Evolutionary conservation across 2,329 filamentous ascomycete species (phyloP), one percentile per base, ranked within the genome.

Genomic region (Phaeosphaeria sp.): DNA sequence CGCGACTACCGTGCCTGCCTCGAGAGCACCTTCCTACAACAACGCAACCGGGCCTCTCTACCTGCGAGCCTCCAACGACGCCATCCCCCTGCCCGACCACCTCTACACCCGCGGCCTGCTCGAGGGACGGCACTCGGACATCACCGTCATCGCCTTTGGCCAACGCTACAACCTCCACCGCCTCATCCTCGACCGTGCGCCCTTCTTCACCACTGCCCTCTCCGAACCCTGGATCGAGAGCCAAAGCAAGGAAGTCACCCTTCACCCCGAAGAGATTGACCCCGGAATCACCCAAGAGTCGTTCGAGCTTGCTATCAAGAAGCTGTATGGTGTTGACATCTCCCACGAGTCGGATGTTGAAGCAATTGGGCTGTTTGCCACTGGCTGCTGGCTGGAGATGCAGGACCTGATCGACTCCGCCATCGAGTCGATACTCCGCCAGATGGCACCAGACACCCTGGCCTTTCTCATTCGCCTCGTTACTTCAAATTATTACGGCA

Each of bases 301-400:
- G 0, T 86, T 86, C 60, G 84, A 86, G 66, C 71, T 86, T 40
- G 83, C 83, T 1, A 73, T 86, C 39, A 84, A 82, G 60, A 77
- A 83, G 52, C 76, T 86, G 0, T 86, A 86, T 69, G 84, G 84
- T 9, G 81, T 79, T 6, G 76, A 79, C 43, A 78, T 80, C 20
- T 71, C 78, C 4, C 73, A 77, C 21, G 83, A 85, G 57, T 82
- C 84, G 60, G 82, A 85, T 52, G 72, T 74, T 11, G 79, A 85
- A 61, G 82, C 84, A n/a, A 74, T 85, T 33, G 82, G 82, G 13
- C 69, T 86, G 3, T 86, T 86, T 64, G 83, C 84, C 0, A 84
- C 83, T 3, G 83, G 80, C 17, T 85, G 82, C 68, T 86, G 84
- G 84, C 76, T 86, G 21, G 84, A 86, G 60, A 86, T 86, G 82